Evolutionary conservation across 1,139 yeast genomes (phyloP).

Genomic region (Yamadazyma atmosphaerica): DNA sequence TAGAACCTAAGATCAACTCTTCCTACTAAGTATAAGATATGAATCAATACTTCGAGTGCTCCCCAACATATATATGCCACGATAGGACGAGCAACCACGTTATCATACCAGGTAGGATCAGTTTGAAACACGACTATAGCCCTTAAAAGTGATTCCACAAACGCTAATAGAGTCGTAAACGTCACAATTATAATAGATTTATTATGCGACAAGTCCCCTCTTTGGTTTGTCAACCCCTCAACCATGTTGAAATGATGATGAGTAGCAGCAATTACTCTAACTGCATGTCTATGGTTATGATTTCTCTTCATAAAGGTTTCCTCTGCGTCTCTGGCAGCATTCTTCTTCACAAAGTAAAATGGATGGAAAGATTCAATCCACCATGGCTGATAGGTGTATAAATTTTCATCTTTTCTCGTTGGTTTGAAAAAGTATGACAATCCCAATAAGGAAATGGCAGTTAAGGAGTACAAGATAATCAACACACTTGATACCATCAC

Average conservation of each 20-base stretch:
- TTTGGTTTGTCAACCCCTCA: slow-evolving; percentile 40
- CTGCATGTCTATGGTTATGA: slow-evolving; percentile 45
- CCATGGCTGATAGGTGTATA: slow-evolving; percentile 50
- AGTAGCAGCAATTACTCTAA: slow-evolving; percentile 46
- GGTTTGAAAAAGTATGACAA: slow-evolving; percentile 45
- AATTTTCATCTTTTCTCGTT: slow-evolving; percentile 40
- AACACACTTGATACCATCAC: slow-evolving; percentile 33
- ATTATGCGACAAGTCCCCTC: slow-evolving; percentile 42
- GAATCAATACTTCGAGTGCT: slow-evolving; percentile 34
- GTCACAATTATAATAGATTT: slow-evolving; percentile 32
- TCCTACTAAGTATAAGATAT: slow-evolving; percentile 38
- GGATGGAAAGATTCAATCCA: slow-evolving; percentile 47
- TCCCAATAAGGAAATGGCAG: slow-evolving; percentile 34
- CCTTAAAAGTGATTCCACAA: slow-evolving; percentile 33
- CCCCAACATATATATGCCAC: slow-evolving; percentile 44
- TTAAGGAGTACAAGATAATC: slow-evolving; percentile 35
- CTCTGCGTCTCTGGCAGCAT: slow-evolving; percentile 42
- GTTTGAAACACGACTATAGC: slow-evolving; percentile 34
- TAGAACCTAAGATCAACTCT: slow-evolving; percentile 49
- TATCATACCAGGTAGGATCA: slow-evolving; percentile 11
- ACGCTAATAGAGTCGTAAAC: slow-evolving; percentile 33
- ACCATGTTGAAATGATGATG: slow-evolving; percentile 43
- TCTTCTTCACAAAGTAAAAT: slow-evolving; percentile 40
- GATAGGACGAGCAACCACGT: slow-evolving; percentile 22
- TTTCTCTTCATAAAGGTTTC: slow-evolving; percentile 45